Evolutionary conservation across 768 basidiomycete genomes (phyloP).

Genomic region (Nidularia sp.): DNA sequence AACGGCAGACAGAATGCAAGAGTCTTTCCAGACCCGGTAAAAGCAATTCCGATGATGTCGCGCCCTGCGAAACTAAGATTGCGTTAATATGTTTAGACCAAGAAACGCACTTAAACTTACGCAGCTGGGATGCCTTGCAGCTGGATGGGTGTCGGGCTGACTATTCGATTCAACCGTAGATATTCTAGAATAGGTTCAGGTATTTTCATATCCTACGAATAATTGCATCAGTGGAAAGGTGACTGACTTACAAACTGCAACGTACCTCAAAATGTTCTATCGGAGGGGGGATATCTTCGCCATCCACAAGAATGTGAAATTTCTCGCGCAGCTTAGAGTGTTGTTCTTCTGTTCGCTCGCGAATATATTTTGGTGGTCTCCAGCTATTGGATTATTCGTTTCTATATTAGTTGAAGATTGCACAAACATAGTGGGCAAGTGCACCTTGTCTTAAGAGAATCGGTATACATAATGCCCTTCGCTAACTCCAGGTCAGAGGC

Average conservation of each 20-base stretch:
- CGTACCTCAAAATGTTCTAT: constrained; percentile 81
- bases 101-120: constrained; percentile 39
- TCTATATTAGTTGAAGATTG: neutral
- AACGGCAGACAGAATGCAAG: constrained; percentile 97
- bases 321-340: constrained; percentile 79
- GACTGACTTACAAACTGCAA: constrained; percentile 6
- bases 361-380: constrained; percentile 82
- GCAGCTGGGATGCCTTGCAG: constrained; percentile 95
- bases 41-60: constrained; percentile 98
- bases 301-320: constrained; percentile 92
- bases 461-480: constrained; percentile 87
- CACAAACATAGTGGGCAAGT: neutral
- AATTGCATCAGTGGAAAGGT: neutral
- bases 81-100: constrained; percentile 11
- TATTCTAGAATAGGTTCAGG: constrained; percentile 80
- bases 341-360: constrained; percentile 64
- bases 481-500: constrained; percentile 93
- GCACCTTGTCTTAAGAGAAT: constrained; percentile 79
- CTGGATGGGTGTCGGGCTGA: constrained; percentile 90
- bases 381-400: constrained; percentile 48
- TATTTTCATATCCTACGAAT: constrained; percentile 92
- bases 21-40: constrained; percentile 98
- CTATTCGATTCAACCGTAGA: constrained; percentile 82
- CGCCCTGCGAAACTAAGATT: constrained; percentile 80
- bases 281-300: constrained; percentile 89